phyloP scores from a whole-genome alignment of 169 alveolate species.

The Eimeria tenella region DNA sequence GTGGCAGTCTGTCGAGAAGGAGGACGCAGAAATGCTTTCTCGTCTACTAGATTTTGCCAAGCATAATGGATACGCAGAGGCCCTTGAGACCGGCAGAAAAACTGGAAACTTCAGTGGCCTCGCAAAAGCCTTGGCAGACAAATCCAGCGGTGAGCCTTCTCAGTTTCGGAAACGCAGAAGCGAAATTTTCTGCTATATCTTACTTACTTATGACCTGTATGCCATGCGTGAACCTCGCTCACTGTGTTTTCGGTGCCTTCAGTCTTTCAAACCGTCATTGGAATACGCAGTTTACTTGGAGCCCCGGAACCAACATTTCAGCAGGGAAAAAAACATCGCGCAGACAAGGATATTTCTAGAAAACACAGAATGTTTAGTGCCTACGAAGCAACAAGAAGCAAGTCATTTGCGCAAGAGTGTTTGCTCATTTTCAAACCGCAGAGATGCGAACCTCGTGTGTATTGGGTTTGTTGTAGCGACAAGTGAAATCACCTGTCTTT shows the following conservation, averaged over 20 bases:
- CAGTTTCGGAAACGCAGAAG: not conserved
- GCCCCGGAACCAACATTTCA: slow-evolving; percentile 26
- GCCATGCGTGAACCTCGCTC: too few species aligned
- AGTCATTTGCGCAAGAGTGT: not conserved
- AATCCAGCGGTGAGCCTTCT: slow-evolving; percentile 39
- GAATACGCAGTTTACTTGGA: slow-evolving; percentile 27
- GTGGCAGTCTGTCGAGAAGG: slow-evolving; percentile 5
- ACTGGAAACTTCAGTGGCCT: slow-evolving; percentile 50
- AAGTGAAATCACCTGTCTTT: not conserved
- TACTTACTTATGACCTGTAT: not conserved
- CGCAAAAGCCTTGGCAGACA: not conserved
- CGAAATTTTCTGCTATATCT: not conserved
- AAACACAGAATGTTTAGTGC: slow-evolving; percentile 36
- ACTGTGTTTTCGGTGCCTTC: not conserved
- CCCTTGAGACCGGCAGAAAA: slow-evolving; percentile 37
- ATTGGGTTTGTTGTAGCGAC: not conserved
- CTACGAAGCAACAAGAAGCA: slow-evolving; percentile 39
- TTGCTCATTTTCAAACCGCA: too few species aligned
- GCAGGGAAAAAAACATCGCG: not conserved
- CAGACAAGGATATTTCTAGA: slow-evolving; percentile 29
- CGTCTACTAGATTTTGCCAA: slow-evolving; percentile 39
- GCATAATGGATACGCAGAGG: slow-evolving; percentile 36
- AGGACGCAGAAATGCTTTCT: slow-evolving; percentile 21
- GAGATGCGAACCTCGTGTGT: too few species aligned
- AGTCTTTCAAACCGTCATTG: slow-evolving; percentile 27